A percentile compares a stretch with the other conserved stretches of the same genome.
phyloP scores from a whole-genome alignment of 2,329 filamentous ascomycete genomes.

The Thelonectria rubi region DNA sequence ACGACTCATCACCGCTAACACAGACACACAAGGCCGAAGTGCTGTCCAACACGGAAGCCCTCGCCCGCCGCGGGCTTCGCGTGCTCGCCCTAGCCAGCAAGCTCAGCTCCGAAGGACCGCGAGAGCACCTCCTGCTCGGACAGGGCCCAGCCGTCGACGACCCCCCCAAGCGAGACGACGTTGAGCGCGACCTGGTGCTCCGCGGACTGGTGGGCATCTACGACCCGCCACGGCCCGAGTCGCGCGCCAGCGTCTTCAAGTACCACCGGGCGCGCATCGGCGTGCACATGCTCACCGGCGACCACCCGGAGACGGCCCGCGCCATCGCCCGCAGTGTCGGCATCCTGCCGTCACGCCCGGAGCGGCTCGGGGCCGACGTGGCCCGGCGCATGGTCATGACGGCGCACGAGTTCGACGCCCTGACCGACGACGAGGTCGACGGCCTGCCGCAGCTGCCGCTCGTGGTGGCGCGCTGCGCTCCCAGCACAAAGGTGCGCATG shows the following conservation, averaged over 20 bases:
- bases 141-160: slow-evolving; percentile 51
- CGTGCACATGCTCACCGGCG: slow-evolving; percentile 76
- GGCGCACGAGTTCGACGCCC: slow-evolving; percentile 71
- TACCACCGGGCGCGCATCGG: slow-evolving; percentile 70
- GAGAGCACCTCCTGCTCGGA: too few species aligned
- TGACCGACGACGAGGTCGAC: slow-evolving; percentile 73
- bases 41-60: slow-evolving; percentile 72
- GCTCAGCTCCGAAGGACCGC: slow-evolving; percentile 49
- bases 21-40: slow-evolving; percentile 64
- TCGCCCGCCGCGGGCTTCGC: slow-evolving; percentile 72
- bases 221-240: slow-evolving; percentile 75
- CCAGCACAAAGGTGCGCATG: slow-evolving; percentile 78
- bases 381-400: slow-evolving; percentile 72
- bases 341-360: slow-evolving; percentile 64
- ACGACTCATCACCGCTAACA: slow-evolving; percentile 56
- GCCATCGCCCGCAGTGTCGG: slow-evolving; percentile 72
- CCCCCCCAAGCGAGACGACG: slow-evolving; percentile 53
- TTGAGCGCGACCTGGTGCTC: slow-evolving; percentile 71
- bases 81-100: slow-evolving; percentile 72
- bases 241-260: slow-evolving; percentile 64
- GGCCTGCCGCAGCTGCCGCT: slow-evolving; percentile 69
- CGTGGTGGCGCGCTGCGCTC: slow-evolving; percentile 75
- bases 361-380: slow-evolving; percentile 60
- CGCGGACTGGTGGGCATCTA: slow-evolving; percentile 77
- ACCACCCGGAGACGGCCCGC: slow-evolving; percentile 71